These are phyloP conservation scores for Nakataea oryzae DNA, from an alignment of 2,329 filamentous ascomycete species.

Conservation along the genomic window DNA sequence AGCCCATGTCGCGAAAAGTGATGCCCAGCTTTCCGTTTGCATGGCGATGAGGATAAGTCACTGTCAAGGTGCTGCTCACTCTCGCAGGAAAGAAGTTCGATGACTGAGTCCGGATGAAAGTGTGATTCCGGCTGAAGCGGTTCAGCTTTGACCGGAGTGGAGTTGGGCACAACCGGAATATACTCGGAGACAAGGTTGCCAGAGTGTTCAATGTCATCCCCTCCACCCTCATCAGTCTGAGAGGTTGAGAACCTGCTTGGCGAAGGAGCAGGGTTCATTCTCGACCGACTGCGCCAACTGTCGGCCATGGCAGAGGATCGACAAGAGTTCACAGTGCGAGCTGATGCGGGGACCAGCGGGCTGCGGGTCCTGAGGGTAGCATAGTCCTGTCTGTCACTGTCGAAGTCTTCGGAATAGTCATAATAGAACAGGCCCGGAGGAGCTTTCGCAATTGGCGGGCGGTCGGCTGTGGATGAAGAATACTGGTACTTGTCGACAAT, in stretches of 20 bases:
- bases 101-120: neutral
- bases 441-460: constrained; percentile 10
- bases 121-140: neutral
- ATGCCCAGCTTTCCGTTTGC: neutral
- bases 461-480: constrained; percentile 15
- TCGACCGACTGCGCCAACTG: neutral
- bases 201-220: neutral
- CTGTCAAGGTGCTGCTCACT: neutral
- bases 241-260: neutral
- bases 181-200: neutral
- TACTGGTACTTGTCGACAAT: constrained; percentile 36
- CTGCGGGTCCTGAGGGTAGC: constrained; percentile 4
- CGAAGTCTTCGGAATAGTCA: constrained; percentile 42
- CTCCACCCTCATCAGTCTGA: neutral
- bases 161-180: neutral
- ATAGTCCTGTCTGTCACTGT: constrained; percentile 11
- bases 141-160: neutral
- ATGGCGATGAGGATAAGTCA: neutral
- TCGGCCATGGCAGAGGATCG: neutral
- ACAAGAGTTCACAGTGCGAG: constrained; percentile 3
- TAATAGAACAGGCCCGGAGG: constrained; percentile 32
- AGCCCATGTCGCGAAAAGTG: neutral
- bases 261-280: neutral
- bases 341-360: constrained; percentile 18
- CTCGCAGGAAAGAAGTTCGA: neutral